Percentiles rank a stretch among this genome's conserved stretches.
Evolutionary conservation across 345 rosid genomes (phyloP).

Genomic region (Lumnitzera racemosa): DNA sequence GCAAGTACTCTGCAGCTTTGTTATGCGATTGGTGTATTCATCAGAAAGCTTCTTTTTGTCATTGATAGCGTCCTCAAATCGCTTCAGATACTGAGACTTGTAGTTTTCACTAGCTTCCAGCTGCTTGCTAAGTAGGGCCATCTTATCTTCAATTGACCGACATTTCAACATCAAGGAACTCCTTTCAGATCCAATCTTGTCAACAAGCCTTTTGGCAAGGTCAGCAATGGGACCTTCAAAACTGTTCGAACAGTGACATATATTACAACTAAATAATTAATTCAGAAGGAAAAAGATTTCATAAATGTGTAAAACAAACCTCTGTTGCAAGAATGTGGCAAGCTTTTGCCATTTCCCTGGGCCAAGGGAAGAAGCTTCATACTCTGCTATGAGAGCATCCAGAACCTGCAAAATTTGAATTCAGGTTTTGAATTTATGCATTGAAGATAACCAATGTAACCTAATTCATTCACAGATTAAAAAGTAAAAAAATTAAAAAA

Average conservation of each 20-base stretch:
- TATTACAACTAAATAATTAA: too few species aligned
- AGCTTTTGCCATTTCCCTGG: slow-evolving; percentile 94
- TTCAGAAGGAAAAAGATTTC: too few species aligned
- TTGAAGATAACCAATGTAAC: not conserved
- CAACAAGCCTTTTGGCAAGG: slow-evolving; percentile 68
- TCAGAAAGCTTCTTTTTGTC: slow-evolving; percentile 90
- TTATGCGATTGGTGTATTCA: slow-evolving; percentile 63
- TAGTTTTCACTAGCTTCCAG: slow-evolving; percentile 81
- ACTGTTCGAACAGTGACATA: slow-evolving; percentile 21
- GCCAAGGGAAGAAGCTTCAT: slow-evolving; percentile 71
- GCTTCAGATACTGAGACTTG: slow-evolving; percentile 78
- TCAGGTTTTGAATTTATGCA: not conserved
- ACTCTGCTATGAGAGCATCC: slow-evolving; percentile 69
- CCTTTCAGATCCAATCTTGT: slow-evolving; percentile 78
- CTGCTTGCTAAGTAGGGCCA: slow-evolving; percentile 66
- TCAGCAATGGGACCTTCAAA: slow-evolving; percentile 88
- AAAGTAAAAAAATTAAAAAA: too few species aligned
- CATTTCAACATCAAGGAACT: slow-evolving; percentile 69
- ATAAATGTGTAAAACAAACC: slow-evolving; percentile 24
- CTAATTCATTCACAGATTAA: too few species aligned
- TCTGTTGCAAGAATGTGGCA: slow-evolving; percentile 74
- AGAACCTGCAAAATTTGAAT: slow-evolving; percentile 48
- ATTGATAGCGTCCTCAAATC: slow-evolving; percentile 87
- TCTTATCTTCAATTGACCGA: slow-evolving; percentile 79
- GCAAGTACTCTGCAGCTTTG: slow-evolving; percentile 66